Evolutionary conservation across 495 filamentous ascomycete genomes (phyloP).

Genomic region (Penicillium arizonense): DNA sequence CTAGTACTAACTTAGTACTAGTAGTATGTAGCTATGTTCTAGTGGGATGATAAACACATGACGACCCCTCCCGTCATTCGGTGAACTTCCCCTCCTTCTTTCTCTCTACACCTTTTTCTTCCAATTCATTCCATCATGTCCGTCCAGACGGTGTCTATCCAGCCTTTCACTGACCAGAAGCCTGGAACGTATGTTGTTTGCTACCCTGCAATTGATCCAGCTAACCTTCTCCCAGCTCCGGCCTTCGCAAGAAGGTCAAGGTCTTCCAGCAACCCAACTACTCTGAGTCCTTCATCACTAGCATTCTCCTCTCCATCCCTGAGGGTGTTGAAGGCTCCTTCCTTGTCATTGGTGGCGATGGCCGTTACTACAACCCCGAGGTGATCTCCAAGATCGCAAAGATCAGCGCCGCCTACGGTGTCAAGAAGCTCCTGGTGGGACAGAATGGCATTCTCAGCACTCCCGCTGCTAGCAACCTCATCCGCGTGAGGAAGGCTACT

Average conservation of each 20-base stretch:
- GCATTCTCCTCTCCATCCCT: conserved; percentile 92
- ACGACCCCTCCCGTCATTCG: conserved; percentile 25
- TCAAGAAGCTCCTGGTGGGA: conserved; percentile 96
- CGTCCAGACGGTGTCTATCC: conserved; percentile 71
- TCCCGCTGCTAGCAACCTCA: conserved; percentile 92
- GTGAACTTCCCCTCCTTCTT: conserved; percentile 19
- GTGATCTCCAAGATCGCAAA: conserved; percentile 96
- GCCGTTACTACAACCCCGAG: conserved; percentile 94
- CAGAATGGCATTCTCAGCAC: conserved; percentile 96
- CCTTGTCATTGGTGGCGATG: conserved; percentile 97
- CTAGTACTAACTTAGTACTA: not conserved
- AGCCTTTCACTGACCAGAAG: conserved; percentile 91
- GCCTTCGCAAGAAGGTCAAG: conserved; percentile 97
- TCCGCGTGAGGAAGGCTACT: conserved; percentile 88
- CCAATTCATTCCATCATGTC: conserved; percentile 53
- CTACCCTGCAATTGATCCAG: conserved; percentile 6
- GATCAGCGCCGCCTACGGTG: conserved; percentile 94
- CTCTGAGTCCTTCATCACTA: conserved; percentile 91
- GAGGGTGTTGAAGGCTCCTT: conserved; percentile 85
- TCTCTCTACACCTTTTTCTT: conserved; percentile 14
- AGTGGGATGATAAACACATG: conserved; percentile 33
- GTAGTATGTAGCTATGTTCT: not conserved
- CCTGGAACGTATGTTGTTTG: conserved; percentile 86
- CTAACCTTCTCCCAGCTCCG: conserved; percentile 64
- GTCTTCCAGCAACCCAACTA: conserved; percentile 96